These are phyloP conservation scores for Hyparrhenia diplandra DNA, from an alignment of 176 grass and related monocot species.

Conservation along the genomic window DNA sequence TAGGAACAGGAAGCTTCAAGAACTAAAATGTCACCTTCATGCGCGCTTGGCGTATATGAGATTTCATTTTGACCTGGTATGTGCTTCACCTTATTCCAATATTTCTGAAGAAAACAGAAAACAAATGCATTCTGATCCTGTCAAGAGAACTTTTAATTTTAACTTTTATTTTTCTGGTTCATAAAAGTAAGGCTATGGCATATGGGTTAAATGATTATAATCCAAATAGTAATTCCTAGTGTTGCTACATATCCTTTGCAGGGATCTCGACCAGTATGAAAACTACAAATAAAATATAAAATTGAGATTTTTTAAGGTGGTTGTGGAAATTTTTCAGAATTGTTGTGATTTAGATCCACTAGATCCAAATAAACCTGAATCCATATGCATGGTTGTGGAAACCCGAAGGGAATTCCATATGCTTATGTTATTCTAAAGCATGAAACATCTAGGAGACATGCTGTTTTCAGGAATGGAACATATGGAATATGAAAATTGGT, in stretches of 20 bases:
- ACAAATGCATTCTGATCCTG: background rate
- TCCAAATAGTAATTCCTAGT: background rate
- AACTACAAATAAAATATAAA: background rate
- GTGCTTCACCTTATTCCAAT: background rate
- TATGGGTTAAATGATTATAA: background rate
- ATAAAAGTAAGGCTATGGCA: background rate
- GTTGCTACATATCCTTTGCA: background rate
- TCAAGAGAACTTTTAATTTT: background rate
- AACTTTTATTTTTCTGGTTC: background rate
- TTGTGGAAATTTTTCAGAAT: background rate
- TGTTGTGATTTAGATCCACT: background rate
- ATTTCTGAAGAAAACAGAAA: background rate
- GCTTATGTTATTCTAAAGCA: background rate
- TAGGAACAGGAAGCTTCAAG: slow-evolving; percentile 26
- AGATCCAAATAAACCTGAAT: background rate
- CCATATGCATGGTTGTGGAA: background rate
- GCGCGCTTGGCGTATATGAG: background rate
- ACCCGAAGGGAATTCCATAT: background rate
- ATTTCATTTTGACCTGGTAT: background rate
- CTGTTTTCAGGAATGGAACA: background rate
- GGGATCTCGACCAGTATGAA: background rate
- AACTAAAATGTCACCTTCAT: slow-evolving; percentile 4
- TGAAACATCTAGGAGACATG: background rate
- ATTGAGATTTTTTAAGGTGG: background rate
- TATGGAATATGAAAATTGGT: too few relatives aligned